Base-by-base conservation (phyloP, 1,284 basidiomycete genomes). In the Sphagnurus paluster region DNA sequence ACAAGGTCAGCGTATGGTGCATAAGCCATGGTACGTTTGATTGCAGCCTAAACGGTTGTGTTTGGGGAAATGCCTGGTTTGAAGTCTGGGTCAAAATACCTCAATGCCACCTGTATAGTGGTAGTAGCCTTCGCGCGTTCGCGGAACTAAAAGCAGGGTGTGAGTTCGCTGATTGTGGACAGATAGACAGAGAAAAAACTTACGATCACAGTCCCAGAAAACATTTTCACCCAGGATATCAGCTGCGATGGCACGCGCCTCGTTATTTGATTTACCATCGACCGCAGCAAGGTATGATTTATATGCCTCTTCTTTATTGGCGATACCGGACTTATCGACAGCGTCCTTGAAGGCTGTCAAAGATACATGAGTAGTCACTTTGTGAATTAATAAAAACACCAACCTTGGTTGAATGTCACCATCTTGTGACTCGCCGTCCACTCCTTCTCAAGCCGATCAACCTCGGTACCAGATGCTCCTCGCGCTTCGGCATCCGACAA, bases 51-150 rank as follows among this genome's bases (percentile, higher is more conserved):
- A 19, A 2, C 3, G 48, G 2, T n/a, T 14, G 36, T 7, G 53
- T 14, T 36, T 24, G 40, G 16, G 29, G 16, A 47, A 38, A 49
- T 52, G 32, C 24, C 20, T 21, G 10, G n/a, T n/a, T 41, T 20
- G 39, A 17, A 33, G 30, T 2, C 26, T 25, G 25, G 55, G n/a
- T 26, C 19, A 17, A 49, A 60, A 21, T 42, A 77, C 80, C 55
- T 84, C 82, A 39, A 92, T 71, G 28, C 93, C 93, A n/a, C 90
- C 84, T 19, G 83, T 83, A 63, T 86, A 92, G 66, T 92, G 91
- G 63, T 94, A 93, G 68, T 94, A 96, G 11, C 93, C 93, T 68
- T 97, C 93, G 35, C 87, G 80, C 2, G 93, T 97, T 30, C 93
- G 81, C 5, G 93, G 91, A 42, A 86, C 90, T 86, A 49, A 40